Base-by-base conservation (phyloP, 495 filamentous ascomycete genomes). In the Penicillium chermesinum region DNA sequence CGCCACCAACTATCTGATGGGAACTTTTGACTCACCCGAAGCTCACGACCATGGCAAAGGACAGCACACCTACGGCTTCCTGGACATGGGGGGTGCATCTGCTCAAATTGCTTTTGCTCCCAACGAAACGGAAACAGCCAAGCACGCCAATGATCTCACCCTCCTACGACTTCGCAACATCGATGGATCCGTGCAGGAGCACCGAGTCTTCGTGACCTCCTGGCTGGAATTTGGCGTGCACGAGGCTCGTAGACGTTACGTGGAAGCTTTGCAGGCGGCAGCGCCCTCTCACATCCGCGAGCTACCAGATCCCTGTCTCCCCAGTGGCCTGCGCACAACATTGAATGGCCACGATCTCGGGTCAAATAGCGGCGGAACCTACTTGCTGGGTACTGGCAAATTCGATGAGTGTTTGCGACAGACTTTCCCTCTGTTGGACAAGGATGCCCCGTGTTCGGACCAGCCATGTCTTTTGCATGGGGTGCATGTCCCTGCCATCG, bases 51-150 rank as follows among this genome's bases (percentile, higher is more conserved):
- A 87, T 58, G 90, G 89, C 14, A 90, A 96, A 57, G 85, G 81
- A 18, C 93, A 97, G 55, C 87, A 93, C 58, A 99, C 93, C 0
- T 99, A 97, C 64, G 93, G 93, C 0, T 99, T 99, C 62, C 67
- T 99, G 43, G 93, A 99, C 63, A 97, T 99, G 93, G 93, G 93
- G 19, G 93, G 93, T 14, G 93, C 93, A 14, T 96, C 91, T 0
- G 90, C 93, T 15, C 93, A 97, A 63, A 96, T 99, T 55, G 93
- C 93, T 5, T 99, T 99, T 64, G 89, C 91, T 8, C 93, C 93
- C 0, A 99, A 99, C 64, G 68, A 78, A 10, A 99, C 93, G 0
- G 93, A 97, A 59, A 84, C 88, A 5, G 76, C 84, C 53, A 94
- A 91, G 52, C 93, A 99, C 63, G 85, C 87, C 1, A 82, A 96